A percentile compares a stretch with the other conserved stretches of the same genome.
Evolutionary conservation across 495 filamentous ascomycete genomes (phyloP).

Genomic region (Halenospora varia): DNA sequence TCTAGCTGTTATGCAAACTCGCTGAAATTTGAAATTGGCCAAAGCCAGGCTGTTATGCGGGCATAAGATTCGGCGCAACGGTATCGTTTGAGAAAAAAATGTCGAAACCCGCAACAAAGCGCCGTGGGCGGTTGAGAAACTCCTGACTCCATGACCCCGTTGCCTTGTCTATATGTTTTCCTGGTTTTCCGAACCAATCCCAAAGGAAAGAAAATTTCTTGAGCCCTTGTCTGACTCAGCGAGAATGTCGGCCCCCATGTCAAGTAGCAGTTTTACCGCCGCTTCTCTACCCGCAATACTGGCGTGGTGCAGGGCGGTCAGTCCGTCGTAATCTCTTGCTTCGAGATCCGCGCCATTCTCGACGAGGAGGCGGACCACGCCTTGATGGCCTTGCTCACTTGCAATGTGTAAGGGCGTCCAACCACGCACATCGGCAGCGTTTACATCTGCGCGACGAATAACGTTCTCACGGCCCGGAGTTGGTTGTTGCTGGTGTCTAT

Average conservation of each 20-base stretch:
- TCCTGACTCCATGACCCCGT: too few species aligned
- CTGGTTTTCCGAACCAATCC: too few species aligned
- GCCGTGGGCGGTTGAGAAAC: too few species aligned
- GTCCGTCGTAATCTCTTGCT: background rate
- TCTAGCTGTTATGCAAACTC: too few species aligned
- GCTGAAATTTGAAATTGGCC: too few species aligned
- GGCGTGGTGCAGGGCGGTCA: conserved; percentile 1
- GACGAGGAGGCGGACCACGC: background rate
- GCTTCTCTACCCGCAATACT: background rate
- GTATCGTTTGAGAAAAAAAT: too few species aligned
- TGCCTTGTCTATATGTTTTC: too few species aligned
- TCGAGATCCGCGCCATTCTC: background rate
- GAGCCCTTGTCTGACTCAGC: background rate
- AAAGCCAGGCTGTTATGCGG: too few species aligned
- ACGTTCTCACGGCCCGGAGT: background rate
- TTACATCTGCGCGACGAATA: background rate
- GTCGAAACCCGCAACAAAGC: too few species aligned
- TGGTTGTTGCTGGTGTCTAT: background rate
- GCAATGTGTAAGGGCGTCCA: conserved; percentile 2
- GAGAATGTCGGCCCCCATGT: background rate
- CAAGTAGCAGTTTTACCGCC: background rate
- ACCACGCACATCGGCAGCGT: background rate
- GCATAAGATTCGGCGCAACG: too few species aligned
- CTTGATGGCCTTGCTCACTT: conserved; percentile 2
- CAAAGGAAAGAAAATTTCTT: background rate